Evolutionary conservation across 2,329 filamentous ascomycete species (phyloP).

Genomic region (Plectosphaerella plurivora): DNA sequence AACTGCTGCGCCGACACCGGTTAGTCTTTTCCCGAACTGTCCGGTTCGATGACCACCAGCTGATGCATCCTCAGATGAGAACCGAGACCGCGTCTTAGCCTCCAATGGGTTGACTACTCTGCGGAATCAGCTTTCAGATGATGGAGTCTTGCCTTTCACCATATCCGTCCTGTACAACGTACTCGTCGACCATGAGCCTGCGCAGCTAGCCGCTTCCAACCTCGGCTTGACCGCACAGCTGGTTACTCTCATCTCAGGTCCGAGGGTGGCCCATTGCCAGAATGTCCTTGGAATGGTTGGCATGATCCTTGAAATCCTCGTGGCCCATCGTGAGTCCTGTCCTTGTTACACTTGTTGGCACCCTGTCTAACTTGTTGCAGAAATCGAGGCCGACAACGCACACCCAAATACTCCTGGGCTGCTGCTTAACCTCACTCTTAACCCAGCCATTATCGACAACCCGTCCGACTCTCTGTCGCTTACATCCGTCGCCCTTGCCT

Average conservation of each 20-base stretch:
- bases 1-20: conserved; percentile 61
- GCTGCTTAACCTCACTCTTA: conserved; percentile 45
- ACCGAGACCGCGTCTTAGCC: conserved; percentile 50
- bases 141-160: conserved; percentile 44
- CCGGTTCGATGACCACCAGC: neutral
- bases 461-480: conserved; percentile 51
- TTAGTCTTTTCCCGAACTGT: conserved; percentile 15
- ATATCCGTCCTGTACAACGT: conserved; percentile 61
- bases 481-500: conserved; percentile 47
- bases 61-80: conserved; percentile 41
- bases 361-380: conserved; percentile 17
- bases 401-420: conserved; percentile 40
- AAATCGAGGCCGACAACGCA: conserved; percentile 40
- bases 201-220: conserved; percentile 51
- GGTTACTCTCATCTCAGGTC: conserved; percentile 42
- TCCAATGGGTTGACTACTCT: conserved; percentile 42
- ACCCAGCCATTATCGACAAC: conserved; percentile 34
- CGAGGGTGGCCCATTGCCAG: conserved; percentile 33
- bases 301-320: conserved; percentile 52
- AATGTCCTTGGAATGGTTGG: conserved; percentile 47
- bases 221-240: conserved; percentile 45
- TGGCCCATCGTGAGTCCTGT: conserved; percentile 38
- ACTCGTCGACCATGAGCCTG: conserved; percentile 58
- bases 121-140: conserved; percentile 41
- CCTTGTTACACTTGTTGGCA: neutral